Conservation (phyloP, 495 filamentous ascomycete species). For the Arthonia radiata region DNA sequence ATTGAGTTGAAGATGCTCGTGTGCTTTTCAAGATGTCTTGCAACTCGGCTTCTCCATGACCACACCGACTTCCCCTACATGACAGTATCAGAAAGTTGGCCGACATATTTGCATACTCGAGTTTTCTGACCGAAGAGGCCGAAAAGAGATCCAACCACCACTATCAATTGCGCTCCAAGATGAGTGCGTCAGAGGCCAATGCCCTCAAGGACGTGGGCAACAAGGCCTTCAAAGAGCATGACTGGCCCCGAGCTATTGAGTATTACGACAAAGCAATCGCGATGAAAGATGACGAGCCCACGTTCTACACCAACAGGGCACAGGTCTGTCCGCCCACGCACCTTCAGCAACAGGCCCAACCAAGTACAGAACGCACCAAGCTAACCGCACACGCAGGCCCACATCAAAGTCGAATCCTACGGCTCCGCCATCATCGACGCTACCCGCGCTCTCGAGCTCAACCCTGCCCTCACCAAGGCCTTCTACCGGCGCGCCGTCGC, state of each 20-base stretch:
- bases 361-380: too few species aligned
- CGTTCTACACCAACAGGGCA: slow-evolving; percentile 82
- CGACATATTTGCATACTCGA: too few species aligned
- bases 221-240: slow-evolving; percentile 63
- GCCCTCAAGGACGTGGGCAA: slow-evolving; percentile 86
- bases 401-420: slow-evolving; percentile 89
- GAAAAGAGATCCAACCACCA: too few species aligned
- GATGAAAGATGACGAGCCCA: slow-evolving; percentile 55
- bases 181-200: slow-evolving; percentile 45
- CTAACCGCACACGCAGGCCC: slow-evolving; percentile 28
- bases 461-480: slow-evolving; percentile 73
- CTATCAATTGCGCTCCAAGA: too few species aligned
- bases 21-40: too few species aligned
- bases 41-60: too few species aligned
- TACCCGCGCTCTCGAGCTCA: slow-evolving; percentile 76
- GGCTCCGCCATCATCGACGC: slow-evolving; percentile 84
- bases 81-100: too few species aligned
- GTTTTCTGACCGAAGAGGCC: too few species aligned
- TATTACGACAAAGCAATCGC: slow-evolving; percentile 82
- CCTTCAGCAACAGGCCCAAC: too few species aligned
- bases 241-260: slow-evolving; percentile 68
- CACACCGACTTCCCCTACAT: too few species aligned
- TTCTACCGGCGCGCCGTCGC: slow-evolving; percentile 87
- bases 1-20: too few species aligned
- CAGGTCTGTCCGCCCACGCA: slow-evolving; percentile 42